Evolutionary conservation across 163 green algal genomes (phyloP).

Genomic region (Scenedesmus sp.): DNA sequence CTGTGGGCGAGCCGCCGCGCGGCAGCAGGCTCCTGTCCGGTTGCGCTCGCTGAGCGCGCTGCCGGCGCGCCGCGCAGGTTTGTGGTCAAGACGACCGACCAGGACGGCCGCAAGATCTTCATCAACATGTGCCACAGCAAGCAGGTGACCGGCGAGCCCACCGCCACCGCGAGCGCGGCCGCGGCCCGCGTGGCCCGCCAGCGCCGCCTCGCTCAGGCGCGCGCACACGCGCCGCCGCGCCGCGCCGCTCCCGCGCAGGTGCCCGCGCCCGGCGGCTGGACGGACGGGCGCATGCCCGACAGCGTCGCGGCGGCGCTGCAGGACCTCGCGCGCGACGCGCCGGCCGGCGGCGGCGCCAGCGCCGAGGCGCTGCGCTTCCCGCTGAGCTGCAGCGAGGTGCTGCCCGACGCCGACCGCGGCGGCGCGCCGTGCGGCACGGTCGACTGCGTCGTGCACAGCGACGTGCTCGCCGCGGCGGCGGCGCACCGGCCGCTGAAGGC

Average conservation of each 20-base stretch:
- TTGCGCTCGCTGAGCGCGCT: no score
- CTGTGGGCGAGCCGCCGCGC: not conserved
- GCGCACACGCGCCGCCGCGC: no score
- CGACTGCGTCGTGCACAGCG: conserved; percentile 65
- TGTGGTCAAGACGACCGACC: conserved; percentile 70
- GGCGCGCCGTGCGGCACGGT: conserved; percentile 49
- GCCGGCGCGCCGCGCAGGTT: conserved; percentile 53
- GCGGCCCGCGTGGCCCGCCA: no score
- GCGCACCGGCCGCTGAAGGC: conserved; percentile 59
- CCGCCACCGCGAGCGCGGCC: no score
- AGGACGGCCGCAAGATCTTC: conserved; percentile 63
- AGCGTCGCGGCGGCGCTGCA: conserved; percentile 55
- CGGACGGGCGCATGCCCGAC: conserved; percentile 55
- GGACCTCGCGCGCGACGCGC: conserved; percentile 26
- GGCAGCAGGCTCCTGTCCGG: no score
- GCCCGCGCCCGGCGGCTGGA: conserved; percentile 58
- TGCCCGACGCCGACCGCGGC: conserved; percentile 50
- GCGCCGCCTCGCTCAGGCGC: no score
- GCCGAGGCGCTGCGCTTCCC: conserved; percentile 63
- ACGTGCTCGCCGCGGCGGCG: conserved; percentile 49
- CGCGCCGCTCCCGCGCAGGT: conserved; percentile 38
- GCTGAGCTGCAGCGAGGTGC: conserved; percentile 50
- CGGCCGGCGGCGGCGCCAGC: not conserved
- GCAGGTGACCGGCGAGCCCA: not conserved
- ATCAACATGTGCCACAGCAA: conserved; percentile 69